Evolutionary conservation across 208 protist species (phyloP), one percentile per base, ranked within the genome.

Genomic region (Phytomonas sp.): DNA sequence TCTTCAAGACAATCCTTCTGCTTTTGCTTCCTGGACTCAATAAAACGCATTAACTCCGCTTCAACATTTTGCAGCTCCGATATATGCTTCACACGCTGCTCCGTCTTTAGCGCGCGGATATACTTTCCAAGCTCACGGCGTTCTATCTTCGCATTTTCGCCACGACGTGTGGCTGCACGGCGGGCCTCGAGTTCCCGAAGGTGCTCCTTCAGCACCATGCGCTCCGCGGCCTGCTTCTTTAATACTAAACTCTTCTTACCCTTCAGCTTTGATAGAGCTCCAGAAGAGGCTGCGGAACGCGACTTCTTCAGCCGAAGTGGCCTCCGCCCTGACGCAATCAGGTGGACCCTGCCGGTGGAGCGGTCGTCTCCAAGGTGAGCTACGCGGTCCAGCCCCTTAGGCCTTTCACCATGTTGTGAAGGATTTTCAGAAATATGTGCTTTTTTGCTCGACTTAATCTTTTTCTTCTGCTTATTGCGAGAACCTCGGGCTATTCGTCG

Each of bases 121-220:
- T 96, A 96, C 77, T 94, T 94, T 37, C 84, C 83, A 23, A 96
- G 79, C 71, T 96, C 91, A 11, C 91, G 91, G 7, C 88, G 84
- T 76, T 96, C 91, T 60, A 69, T 78, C 70, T 92, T 93, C 29
- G 84, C 88, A 63, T 86, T 85, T 60, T 88, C 85, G 45, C 88
- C 88, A 33, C 81, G 79, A 30, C 81, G 82, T 32, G 87, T 89
- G 32, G 82, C 81, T n/a, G 77, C 69, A 26, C 85, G 80, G 26
- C 86, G 80, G 16, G 68, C 74, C 70, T 92, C 82, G 42, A 96
- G 78, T 33, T 92, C 86, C 2, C 83, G 79, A 66, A 84, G 69
- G 82, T 93, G 87, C 60, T 93, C 85, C 70, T 91, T 90, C 37
- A 96, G 77, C 30, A 91, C 87, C 79, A 96, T 90, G 31, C 86